phyloP scores from a whole-genome alignment of 805 yeast genomes.

The Candida peoriensis region DNA sequence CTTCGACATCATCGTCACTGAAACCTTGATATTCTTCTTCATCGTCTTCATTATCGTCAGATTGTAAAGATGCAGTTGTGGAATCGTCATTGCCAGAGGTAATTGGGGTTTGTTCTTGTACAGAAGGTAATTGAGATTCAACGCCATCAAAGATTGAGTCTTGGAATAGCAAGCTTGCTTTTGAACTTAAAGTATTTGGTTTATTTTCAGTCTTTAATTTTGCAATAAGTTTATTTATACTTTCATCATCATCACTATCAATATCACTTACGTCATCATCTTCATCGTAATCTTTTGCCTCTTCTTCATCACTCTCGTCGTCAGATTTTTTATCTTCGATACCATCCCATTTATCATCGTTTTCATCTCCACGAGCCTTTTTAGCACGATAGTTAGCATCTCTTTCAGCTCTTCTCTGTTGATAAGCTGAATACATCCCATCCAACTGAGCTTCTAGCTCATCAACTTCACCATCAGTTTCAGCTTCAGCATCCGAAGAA shows the following conservation, averaged over 20 bases:
- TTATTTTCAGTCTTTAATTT: constrained; percentile 44
- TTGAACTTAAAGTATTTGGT: constrained; percentile 30
- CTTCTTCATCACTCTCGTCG: constrained; percentile 26
- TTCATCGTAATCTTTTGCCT: constrained; percentile 38
- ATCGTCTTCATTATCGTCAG: constrained; percentile 15
- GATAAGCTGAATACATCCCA: constrained; percentile 70
- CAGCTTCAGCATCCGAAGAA: constrained; percentile 39
- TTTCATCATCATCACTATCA: constrained; percentile 70
- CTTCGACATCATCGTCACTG: constrained; percentile 19
- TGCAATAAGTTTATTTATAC: constrained; percentile 54
- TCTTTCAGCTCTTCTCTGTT: constrained; percentile 59
- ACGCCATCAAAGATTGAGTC: constrained; percentile 51
- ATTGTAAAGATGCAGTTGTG: constrained; percentile 20
- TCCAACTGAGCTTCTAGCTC: constrained; percentile 79
- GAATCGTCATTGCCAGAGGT: constrained; percentile 11
- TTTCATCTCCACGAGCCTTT: constrained; percentile 67
- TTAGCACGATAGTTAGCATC: constrained; percentile 68
- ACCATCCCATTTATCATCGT: constrained; percentile 78
- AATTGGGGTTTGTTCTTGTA: constrained; percentile 8
- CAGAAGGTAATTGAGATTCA: constrained; percentile 28
- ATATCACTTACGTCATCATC: constrained; percentile 32
- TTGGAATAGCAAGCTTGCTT: constrained; percentile 42
- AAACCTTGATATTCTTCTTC: too few species aligned
- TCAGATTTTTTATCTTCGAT: constrained; percentile 45
- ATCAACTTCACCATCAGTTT: constrained; percentile 50